phyloP scores from a whole-genome alignment of 2,329 filamentous ascomycete genomes.

The Aspergillus carbonarius region DNA sequence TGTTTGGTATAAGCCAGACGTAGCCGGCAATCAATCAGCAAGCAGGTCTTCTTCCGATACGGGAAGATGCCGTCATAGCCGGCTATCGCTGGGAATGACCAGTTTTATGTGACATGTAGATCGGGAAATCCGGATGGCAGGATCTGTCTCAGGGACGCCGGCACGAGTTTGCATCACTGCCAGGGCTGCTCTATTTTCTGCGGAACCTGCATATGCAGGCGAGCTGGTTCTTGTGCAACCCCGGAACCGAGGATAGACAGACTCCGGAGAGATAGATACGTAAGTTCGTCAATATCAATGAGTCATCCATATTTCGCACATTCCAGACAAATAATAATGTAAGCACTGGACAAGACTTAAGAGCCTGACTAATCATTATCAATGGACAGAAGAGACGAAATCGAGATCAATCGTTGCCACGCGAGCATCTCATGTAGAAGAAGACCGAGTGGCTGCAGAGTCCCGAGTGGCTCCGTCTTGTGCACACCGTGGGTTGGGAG shows the following conservation, averaged over 20 bases:
- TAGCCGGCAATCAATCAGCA: neutral
- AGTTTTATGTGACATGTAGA: neutral
- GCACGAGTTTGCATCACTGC: neutral
- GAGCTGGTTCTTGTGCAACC: neutral
- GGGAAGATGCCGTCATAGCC: neutral
- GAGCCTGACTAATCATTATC: neutral
- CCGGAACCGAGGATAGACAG: neutral
- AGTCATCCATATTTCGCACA: neutral
- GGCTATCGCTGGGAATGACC: neutral
- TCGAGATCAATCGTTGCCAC: neutral
- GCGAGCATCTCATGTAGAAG: neutral
- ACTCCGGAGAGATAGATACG: neutral
- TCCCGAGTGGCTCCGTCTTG: neutral
- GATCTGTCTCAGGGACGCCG: neutral
- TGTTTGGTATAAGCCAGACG: neutral
- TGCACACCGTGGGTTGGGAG: neutral
- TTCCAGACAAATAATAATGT: no score
- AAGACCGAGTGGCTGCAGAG: neutral
- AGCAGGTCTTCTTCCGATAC: neutral
- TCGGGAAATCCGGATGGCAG: neutral
- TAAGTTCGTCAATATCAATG: neutral
- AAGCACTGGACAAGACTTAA: neutral
- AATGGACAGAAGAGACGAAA: neutral
- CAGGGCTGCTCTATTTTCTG: neutral
- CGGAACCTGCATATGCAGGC: conserved; percentile 4